These are phyloP conservation scores for Botrytis sinoallii DNA, from an alignment of 2,329 filamentous ascomycete genomes.

Conservation along the genomic window DNA sequence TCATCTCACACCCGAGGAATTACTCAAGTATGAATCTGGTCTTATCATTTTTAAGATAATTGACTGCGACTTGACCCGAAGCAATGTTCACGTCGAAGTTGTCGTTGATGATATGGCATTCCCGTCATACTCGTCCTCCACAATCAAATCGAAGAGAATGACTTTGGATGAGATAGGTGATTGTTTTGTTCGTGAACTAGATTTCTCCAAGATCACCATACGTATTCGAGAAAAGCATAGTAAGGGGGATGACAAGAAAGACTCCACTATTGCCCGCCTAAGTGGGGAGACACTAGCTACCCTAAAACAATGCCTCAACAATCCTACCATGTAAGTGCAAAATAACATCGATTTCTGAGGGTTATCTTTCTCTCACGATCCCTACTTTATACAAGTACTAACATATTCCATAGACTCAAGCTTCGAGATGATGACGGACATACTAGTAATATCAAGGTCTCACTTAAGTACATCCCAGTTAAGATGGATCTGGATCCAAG, in stretches of 20 bases:
- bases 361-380: constrained; percentile 23
- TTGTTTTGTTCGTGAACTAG: constrained; percentile 94
- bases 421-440: constrained; percentile 76
- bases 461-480: constrained; percentile 90
- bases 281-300: constrained; percentile 83
- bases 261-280: constrained; percentile 76
- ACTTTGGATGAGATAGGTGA: constrained; percentile 92
- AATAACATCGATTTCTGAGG: constrained; percentile 46
- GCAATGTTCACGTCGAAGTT: constrained; percentile 76
- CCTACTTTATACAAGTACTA: constrained; percentile 42
- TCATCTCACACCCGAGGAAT: constrained; percentile 72
- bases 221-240: constrained; percentile 80
- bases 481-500: constrained; percentile 91
- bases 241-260: constrained; percentile 63
- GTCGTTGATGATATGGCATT: constrained; percentile 94
- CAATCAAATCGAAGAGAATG: constrained; percentile 63
- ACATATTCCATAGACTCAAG: constrained; percentile 81
- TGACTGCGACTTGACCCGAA: constrained; percentile 78
- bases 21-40: constrained; percentile 83
- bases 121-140: constrained; percentile 79
- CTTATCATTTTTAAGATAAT: constrained; percentile 92
- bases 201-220: constrained; percentile 89
- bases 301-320: constrained; percentile 71
- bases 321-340: constrained; percentile 19
- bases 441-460: constrained; percentile 79